Evolutionary conservation across 768 basidiomycete species (phyloP), one percentile per base, ranked within the genome.

Genomic region (Suillus bovinus): DNA sequence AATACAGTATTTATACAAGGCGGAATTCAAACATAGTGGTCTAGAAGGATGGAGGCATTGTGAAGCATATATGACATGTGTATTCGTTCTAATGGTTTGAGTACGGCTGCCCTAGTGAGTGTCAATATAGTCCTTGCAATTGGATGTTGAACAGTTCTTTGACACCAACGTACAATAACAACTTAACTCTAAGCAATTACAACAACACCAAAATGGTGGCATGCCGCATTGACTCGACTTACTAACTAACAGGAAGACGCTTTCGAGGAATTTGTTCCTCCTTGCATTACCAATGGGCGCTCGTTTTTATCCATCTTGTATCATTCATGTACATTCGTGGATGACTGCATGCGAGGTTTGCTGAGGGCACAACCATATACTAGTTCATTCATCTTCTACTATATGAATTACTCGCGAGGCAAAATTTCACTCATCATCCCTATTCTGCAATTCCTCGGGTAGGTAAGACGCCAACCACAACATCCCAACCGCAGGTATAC

Each of bases 361-460:
- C 6, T 52, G 14, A 52, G 50, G 34, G 31, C 31, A 31, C n/a
- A n/a, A n/a, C n/a, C n/a, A n/a, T n/a, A n/a, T 20, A 52, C 50
- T 20, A 5, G 9, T 50, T 31, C 10, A 17, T 50, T 50, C 29
- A 14, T 46, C 44, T 4, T 50, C 27, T 20, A 8, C 49, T 3
- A 9, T 55, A 38, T 24, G 24, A 27, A 22, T 24, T 16, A 16
- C 14, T 5, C 24, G 17, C 8, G 38, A 38, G 34, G 1, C 16
- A 38, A 17, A n/a, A 10, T 13, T 39, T 55, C 9, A 29, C 5
- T 38, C 54, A 29, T 64, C 67, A 22, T 68, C 68, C 27, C 75
- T 72, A 20, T 76, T 74, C 74, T 77, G 81, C 10, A 77, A 69
- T 36, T 77, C 68, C 27, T 74, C 68, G 6, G 84, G 83, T 52